These are phyloP conservation scores for Leccinum subgranulosum DNA, from an alignment of 768 basidiomycete species.

Conservation along the genomic window DNA sequence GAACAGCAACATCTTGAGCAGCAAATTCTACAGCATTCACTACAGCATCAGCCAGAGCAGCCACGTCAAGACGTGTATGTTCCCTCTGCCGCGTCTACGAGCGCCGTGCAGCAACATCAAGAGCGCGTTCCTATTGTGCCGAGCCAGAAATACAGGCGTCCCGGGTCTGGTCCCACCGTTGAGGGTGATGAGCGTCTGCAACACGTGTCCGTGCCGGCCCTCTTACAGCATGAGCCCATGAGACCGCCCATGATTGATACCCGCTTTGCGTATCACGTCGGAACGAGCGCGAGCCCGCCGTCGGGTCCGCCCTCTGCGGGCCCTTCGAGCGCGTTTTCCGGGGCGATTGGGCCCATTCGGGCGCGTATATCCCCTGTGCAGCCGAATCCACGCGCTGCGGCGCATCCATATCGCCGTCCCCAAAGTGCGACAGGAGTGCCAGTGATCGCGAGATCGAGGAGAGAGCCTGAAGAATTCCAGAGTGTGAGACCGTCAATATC, in stretches of 20 bases:
- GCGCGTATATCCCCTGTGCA: constrained; percentile 27
- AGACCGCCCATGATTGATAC: constrained; percentile 36
- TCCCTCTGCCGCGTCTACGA: constrained; percentile 11
- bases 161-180: constrained; percentile 16
- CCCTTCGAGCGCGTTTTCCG: constrained; percentile 12
- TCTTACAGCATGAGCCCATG: constrained; percentile 28
- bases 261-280: constrained; percentile 23
- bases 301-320: constrained; percentile 32
- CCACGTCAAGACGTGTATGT: constrained; percentile 23
- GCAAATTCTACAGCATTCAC: constrained; percentile 38
- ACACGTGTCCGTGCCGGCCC: constrained; percentile 19
- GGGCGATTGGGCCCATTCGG: constrained; percentile 24
- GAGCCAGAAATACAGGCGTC: constrained; percentile 24
- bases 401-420: constrained; percentile 31
- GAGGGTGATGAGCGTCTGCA: constrained; percentile 29
- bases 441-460: constrained; percentile 22
- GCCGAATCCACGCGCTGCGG: constrained; percentile 13
- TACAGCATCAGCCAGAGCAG: constrained; percentile 34
- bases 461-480: constrained; percentile 26
- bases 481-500: constrained; percentile 28
- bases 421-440: constrained; percentile 25
- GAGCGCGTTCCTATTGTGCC: constrained; percentile 30
- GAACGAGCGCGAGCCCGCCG: constrained; percentile 28
- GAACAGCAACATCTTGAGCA: constrained; percentile 36
- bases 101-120: constrained; percentile 19